These are phyloP conservation scores for Monosporascus sp. DNA, from an alignment of 2,329 filamentous ascomycete genomes.

Conservation along the genomic window DNA sequence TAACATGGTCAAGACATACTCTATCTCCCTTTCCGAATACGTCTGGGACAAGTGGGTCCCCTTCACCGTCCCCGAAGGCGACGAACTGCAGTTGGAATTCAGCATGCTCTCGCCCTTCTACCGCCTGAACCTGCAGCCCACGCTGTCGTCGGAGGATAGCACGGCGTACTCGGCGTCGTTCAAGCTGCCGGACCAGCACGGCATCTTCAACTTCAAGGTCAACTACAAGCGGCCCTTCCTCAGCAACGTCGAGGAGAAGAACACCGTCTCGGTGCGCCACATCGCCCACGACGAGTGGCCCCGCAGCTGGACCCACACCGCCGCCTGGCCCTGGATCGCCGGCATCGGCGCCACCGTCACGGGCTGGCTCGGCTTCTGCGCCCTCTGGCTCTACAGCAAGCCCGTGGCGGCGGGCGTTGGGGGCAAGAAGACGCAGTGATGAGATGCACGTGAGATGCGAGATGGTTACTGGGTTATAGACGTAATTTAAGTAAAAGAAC, in stretches of 20 bases:
- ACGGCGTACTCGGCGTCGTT: slow-evolving; percentile 73
- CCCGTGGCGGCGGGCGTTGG: slow-evolving; percentile 28
- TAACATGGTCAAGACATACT: slow-evolving; percentile 60
- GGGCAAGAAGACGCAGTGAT: slow-evolving; percentile 25
- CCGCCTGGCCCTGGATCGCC: slow-evolving; percentile 90
- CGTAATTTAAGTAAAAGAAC: too few species aligned
- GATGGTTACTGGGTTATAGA: too few species aligned
- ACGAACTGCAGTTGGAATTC: slow-evolving; percentile 90
- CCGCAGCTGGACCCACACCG: slow-evolving; percentile 81
- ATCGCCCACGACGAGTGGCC: slow-evolving; percentile 97
- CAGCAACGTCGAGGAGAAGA: slow-evolving; percentile 86
- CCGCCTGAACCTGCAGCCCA: slow-evolving; percentile 66
- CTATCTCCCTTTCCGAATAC: slow-evolving; percentile 86
- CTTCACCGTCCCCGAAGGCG: slow-evolving; percentile 63
- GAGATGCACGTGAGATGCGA: too few species aligned
- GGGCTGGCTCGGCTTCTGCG: slow-evolving; percentile 81
- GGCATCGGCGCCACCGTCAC: slow-evolving; percentile 79
- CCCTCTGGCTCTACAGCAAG: slow-evolving; percentile 75
- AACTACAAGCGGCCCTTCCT: slow-evolving; percentile 97
- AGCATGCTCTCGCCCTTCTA: slow-evolving; percentile 98
- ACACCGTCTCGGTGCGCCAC: slow-evolving; percentile 89
- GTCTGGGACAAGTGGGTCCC: slow-evolving; percentile 67
- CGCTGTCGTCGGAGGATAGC: slow-evolving; percentile 55
- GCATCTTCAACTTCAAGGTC: slow-evolving; percentile 96
- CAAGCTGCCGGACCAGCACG: slow-evolving; percentile 89